Evolutionary conservation across 1,284 basidiomycete genomes (phyloP).

Genomic region (Apiotrichum laibachii): DNA sequence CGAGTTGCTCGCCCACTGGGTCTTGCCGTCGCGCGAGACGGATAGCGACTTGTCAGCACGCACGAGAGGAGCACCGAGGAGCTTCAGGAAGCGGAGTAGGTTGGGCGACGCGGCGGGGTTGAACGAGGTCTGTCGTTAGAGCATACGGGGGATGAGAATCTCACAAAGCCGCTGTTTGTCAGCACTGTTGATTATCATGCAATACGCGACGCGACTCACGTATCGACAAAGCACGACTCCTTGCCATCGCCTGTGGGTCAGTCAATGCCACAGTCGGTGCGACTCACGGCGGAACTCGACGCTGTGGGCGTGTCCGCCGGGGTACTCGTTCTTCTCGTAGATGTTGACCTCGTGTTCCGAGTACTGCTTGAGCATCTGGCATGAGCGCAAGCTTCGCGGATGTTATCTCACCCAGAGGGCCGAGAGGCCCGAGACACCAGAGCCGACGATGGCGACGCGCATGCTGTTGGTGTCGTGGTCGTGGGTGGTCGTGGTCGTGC

Average conservation of each 20-base stretch:
- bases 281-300: conserved; percentile 57
- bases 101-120: conserved; percentile 79
- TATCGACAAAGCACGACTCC: conserved; percentile 63
- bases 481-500: no score
- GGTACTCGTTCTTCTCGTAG: conserved; percentile 66
- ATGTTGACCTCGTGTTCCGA: conserved; percentile 76
- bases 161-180: conserved; percentile 47
- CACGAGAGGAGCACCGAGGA: conserved; percentile 57
- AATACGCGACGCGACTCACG: conserved; percentile 53
- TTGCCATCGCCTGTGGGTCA: conserved; percentile 48
- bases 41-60: conserved; percentile 76
- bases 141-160: conserved; percentile 4
- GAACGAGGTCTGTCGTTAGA: conserved; percentile 63
- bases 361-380: conserved; percentile 67
- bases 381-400: no score
- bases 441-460: conserved; percentile 70
- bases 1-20: neutral
- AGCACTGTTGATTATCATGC: conserved; percentile 1
- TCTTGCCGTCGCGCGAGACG: conserved; percentile 60
- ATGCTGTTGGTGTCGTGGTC: conserved; percentile 23
- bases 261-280: neutral
- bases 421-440: conserved; percentile 71
- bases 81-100: conserved; percentile 68
- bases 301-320: conserved; percentile 78
- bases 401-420: conserved; percentile 64